Conservation (phyloP, 106 monocot genomes). For the Dendrobium huoshanense region DNA sequence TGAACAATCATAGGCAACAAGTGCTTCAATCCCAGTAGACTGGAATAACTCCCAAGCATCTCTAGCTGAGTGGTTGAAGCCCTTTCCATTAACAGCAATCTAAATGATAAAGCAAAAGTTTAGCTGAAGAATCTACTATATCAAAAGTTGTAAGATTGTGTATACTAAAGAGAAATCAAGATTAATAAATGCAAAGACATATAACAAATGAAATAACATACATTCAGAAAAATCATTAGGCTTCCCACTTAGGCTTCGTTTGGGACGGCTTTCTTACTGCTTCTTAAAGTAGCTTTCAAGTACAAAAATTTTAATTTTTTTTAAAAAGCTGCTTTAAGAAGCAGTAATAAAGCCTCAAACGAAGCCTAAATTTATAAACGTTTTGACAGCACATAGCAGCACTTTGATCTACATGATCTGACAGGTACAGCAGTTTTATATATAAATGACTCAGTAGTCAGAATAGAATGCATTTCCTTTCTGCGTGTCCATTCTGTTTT, state of each 20-base stretch:
- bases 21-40: constrained; percentile 91
- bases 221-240: neutral
- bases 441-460: neutral
- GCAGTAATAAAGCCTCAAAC: too few species aligned
- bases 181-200: neutral
- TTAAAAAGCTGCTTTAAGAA: too few species aligned
- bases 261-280: too few species aligned
- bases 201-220: neutral
- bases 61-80: constrained; percentile 93
- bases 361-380: neutral
- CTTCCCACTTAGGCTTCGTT: neutral
- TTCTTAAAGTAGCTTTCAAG: too few species aligned
- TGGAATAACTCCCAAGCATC: constrained; percentile 99
- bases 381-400: neutral
- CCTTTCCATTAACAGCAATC: constrained; percentile 92
- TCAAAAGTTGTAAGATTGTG: neutral
- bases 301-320: too few species aligned
- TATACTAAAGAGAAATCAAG: neutral
- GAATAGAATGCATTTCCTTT: neutral
- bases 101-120: constrained; percentile 14
- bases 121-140: neutral
- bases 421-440: neutral
- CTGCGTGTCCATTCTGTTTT: neutral
- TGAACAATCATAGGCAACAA: constrained; percentile 97
- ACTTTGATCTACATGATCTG: too few species aligned